phyloP scores from a whole-genome alignment of 140 eudicot genomes.

The Cichorium intybus region DNA sequence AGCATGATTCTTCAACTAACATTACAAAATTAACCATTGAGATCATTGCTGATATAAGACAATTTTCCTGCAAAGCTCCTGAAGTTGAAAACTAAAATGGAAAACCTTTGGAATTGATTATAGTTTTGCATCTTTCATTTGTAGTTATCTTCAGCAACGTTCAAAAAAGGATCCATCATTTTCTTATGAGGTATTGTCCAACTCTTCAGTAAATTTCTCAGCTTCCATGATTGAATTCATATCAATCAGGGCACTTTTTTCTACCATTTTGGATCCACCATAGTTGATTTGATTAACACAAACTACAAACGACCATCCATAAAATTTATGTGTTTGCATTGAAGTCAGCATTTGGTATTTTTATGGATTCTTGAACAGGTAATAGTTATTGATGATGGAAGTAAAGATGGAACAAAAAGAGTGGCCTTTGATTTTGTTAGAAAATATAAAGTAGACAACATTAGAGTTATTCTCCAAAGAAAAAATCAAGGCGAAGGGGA shows the following conservation, averaged over 20 bases:
- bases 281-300: too few species aligned
- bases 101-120: conserved; percentile 7
- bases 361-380: conserved; percentile 44
- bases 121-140: conserved; percentile 15
- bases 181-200: conserved; percentile 56
- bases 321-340: too few species aligned
- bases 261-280: too few species aligned
- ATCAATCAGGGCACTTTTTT: too few species aligned
- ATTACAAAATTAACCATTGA: background rate
- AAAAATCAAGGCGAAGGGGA: conserved; percentile 82
- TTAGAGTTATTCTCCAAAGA: conserved; percentile 67
- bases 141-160: conserved; percentile 77
- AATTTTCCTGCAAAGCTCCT: too few species aligned
- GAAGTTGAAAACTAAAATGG: too few species aligned
- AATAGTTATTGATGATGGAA: conserved; percentile 75
- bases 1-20: background rate
- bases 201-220: conserved; percentile 4
- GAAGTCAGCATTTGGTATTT: background rate
- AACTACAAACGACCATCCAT: too few species aligned
- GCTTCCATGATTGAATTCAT: background rate
- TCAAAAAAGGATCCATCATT: conserved; percentile 57
- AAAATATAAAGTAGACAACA: conserved; percentile 61
- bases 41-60: background rate
- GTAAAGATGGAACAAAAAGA: conserved; percentile 66
- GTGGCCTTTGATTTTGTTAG: conserved; percentile 77